Conservation (phyloP, 768 basidiomycete species). For the Mycena sanguinolenta region DNA sequence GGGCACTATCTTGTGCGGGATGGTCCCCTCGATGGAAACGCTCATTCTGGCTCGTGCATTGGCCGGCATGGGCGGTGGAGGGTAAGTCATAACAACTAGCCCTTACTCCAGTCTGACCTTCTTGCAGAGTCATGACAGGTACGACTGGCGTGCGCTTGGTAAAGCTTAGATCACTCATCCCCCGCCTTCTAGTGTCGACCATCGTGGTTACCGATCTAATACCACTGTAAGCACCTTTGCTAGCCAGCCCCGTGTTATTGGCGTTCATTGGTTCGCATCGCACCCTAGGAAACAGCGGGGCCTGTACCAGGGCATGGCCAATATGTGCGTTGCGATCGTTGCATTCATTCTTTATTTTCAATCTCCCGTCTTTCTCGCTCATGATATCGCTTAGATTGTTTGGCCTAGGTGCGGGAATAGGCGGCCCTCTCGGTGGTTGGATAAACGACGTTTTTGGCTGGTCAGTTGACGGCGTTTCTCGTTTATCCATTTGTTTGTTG, state of each 20-base stretch:
- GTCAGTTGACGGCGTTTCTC: conserved; percentile 57
- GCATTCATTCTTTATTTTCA: conserved; percentile 12
- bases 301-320: conserved; percentile 91
- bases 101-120: conserved; percentile 40
- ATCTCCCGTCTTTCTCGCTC: conserved; percentile 34
- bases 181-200: conserved; percentile 71
- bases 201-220: conserved; percentile 91
- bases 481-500: conserved; percentile 9
- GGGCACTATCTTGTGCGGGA: conserved; percentile 88
- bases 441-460: conserved; percentile 89
- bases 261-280: background rate
- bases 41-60: conserved; percentile 87
- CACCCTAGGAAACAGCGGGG: conserved; percentile 81
- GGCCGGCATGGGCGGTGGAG: conserved; percentile 94
- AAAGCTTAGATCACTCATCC: conserved; percentile 43
- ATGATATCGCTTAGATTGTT: conserved; percentile 67
- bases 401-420: conserved; percentile 85
- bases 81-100: conserved; percentile 63
- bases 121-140: conserved; percentile 87
- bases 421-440: conserved; percentile 88
- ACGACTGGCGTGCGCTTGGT: conserved; percentile 35
- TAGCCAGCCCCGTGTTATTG: conserved; percentile 16
- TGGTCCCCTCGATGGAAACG: conserved; percentile 87
- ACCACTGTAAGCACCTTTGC: conserved; percentile 72
- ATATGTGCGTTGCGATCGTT: conserved; percentile 67